Evolutionary conservation across 805 yeast species (phyloP).

Genomic region (Metschnikowia colocasiae): DNA sequence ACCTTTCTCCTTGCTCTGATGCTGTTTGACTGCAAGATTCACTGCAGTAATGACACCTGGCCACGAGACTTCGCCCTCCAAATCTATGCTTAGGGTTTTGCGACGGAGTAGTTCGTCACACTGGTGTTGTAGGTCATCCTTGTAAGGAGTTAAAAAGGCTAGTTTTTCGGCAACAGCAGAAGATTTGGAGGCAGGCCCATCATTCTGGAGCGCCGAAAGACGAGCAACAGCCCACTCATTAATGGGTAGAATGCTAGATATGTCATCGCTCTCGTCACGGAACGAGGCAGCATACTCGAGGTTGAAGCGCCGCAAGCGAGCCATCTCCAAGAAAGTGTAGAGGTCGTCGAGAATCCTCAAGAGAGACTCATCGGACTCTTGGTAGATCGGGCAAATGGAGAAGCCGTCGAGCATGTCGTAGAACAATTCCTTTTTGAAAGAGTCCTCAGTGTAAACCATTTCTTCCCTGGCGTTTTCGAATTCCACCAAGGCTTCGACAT

Average conservation of each 20-base stretch:
- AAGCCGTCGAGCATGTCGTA: constrained; percentile 57
- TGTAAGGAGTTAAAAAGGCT: constrained; percentile 30
- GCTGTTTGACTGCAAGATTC: constrained; percentile 30
- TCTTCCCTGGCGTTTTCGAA: constrained; percentile 9
- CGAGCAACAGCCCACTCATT: constrained; percentile 15
- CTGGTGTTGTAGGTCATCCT: constrained; percentile 27
- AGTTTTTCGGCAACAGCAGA: constrained; percentile 15
- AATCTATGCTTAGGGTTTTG: constrained; percentile 5
- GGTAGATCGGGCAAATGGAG: constrained; percentile 58
- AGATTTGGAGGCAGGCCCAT: background rate
- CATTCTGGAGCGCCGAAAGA: background rate
- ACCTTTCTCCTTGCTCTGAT: constrained; percentile 31
- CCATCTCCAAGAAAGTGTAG: constrained; percentile 46
- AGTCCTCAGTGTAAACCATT: constrained; percentile 4
- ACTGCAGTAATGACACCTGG: constrained; percentile 27
- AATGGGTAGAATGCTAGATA: constrained; percentile 27
- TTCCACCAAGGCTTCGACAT: background rate
- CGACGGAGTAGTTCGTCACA: constrained; percentile 14
- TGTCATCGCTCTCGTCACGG: constrained; percentile 40
- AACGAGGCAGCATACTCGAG: constrained; percentile 57
- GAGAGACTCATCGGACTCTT: constrained; percentile 60
- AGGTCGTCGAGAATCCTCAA: constrained; percentile 49
- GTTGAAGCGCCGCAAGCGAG: constrained; percentile 49
- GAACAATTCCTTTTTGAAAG: constrained; percentile 28
- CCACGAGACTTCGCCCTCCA: constrained; percentile 21